Base-by-base conservation (phyloP, 2,329 filamentous ascomycete genomes). In the Penicillium glabrum region DNA sequence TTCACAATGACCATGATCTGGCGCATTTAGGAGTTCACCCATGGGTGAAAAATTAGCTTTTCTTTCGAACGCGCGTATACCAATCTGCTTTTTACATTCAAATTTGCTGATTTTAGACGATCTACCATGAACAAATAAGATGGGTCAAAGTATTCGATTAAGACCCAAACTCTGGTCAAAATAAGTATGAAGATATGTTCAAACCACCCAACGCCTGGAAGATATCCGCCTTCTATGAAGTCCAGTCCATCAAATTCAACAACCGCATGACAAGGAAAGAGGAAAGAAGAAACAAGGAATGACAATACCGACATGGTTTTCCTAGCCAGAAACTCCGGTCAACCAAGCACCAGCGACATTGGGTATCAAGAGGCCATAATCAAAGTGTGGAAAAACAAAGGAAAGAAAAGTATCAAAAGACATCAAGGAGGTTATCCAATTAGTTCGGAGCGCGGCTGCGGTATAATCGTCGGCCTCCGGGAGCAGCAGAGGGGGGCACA, bases 401-500 rank as follows among this genome's bases (percentile, higher is more conserved):
- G 21, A 51, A 51, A 47, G 58, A 51, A 43, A 54, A 45, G 45
- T 54, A 46, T 21, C 16, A 46, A 53, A 19, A 46, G 51, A 51
- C 16, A 53, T 51, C 29, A 49, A 54, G 11, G 31, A 50, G 23
- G 3, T 31, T 14, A 46, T 27, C 41, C 26, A 41, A 52, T 60
- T 63, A 67, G 47, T 65, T 58, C 21, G 71, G 69, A 47, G 67
- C 65, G 31, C 69, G 68, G 31, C 54, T 67, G 60, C 74, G 67
- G 13, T 72, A 61, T 43, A 69, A 68, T 51, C 73, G 69, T 24
- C 68, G 65, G 51, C 61, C 61, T 21, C 61, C 53, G 24, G 53
- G 29, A 16, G 63, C 59, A 41, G 61, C 65, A 44, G 67, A 63
- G 1, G 67, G 69, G 10, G 71, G 69, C 26, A 73, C 61, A 59